These are phyloP conservation scores for Nasturtium officinale DNA, from an alignment of 345 rosid genomes.

Conservation along the genomic window DNA sequence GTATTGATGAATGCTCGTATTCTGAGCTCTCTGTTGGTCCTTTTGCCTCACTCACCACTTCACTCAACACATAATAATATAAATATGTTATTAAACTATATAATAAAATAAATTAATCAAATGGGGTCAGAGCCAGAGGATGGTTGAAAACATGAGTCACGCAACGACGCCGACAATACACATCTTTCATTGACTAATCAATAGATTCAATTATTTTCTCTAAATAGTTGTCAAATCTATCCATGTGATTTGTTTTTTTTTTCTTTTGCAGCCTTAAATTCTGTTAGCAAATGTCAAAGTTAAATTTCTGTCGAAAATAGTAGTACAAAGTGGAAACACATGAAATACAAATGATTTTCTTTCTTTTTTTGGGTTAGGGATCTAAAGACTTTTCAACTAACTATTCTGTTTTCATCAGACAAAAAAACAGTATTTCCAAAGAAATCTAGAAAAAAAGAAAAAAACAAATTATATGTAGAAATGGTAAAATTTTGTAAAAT, in stretches of 20 bases:
- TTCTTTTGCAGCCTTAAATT: constrained; percentile 21
- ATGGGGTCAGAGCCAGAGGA: constrained; percentile 22
- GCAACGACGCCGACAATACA: constrained; percentile 28
- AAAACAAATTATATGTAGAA: neutral
- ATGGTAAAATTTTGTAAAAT: neutral
- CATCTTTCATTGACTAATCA: constrained; percentile 19
- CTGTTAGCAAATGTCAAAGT: constrained; percentile 20
- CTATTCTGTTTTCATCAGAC: neutral
- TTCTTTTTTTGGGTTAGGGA: neutral
- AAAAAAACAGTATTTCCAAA: neutral
- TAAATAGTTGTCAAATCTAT: constrained; percentile 27
- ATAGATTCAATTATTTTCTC: constrained; percentile 24
- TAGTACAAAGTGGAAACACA: constrained; percentile 22
- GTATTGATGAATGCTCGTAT: constrained; percentile 90
- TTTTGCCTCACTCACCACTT: constrained; percentile 66
- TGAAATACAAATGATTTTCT: constrained; percentile 23
- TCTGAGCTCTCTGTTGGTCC: constrained; percentile 83
- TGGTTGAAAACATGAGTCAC: constrained; percentile 32
- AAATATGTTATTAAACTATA: constrained; percentile 1
- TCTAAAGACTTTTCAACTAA: neutral
- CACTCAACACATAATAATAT: constrained; percentile 24
- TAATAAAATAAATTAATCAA: neutral
- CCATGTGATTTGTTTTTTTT: constrained; percentile 35
- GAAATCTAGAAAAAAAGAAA: neutral
- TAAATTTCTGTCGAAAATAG: neutral